Base-by-base conservation (phyloP, 306 rosid species). In the Quillaja saponaria region DNA sequence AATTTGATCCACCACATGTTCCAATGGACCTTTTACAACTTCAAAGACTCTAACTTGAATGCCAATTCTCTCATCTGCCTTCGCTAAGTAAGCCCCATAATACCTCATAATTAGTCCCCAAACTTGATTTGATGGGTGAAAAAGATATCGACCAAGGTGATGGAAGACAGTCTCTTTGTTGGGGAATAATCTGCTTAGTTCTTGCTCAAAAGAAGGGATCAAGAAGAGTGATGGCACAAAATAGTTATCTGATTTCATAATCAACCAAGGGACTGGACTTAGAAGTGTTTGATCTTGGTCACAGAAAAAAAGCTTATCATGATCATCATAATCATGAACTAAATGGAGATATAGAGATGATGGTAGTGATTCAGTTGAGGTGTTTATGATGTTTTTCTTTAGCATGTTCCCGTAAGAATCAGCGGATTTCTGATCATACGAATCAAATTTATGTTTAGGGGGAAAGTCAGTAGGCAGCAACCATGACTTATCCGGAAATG, bases 301-400 rank as follows among this genome's bases (percentile, higher is more conserved):
- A 61, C 95, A 87, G 67, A 87, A 84, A 80, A 87, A 78, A 57
- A 84, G 85, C 57, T 80, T 82, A 72, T 87, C 91, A 18, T 84
- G 69, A 40, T 80, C 68, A 17, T 68, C 78, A 15, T 84, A 87
- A 68, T 84, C 88, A 69, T 87, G 95, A n/a, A 39, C 81, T 34
- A 84, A 67, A 73, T 87, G 95, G 55, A 87, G 80, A 70, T 84
- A 87, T 41, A 87, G 49, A 76, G 63, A 84, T 46, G 91, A 48
- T 11, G 79, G 72, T 8, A 31, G 47, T n/a, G 58, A 34, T 31
- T 58, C 42, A 18, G 47, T 25, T 2, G 34, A 55, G 71, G 56
- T 56, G 54, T 68, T n/a, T 10, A 69, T 15, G 13, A 46, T 70
- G 34, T 55, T 69, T 15, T 69, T 66, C 69, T 70, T 82, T 15